Conservation (phyloP, 2,329 filamentous ascomycete genomes). For the Pseudogymnoascus verrucosus region DNA sequence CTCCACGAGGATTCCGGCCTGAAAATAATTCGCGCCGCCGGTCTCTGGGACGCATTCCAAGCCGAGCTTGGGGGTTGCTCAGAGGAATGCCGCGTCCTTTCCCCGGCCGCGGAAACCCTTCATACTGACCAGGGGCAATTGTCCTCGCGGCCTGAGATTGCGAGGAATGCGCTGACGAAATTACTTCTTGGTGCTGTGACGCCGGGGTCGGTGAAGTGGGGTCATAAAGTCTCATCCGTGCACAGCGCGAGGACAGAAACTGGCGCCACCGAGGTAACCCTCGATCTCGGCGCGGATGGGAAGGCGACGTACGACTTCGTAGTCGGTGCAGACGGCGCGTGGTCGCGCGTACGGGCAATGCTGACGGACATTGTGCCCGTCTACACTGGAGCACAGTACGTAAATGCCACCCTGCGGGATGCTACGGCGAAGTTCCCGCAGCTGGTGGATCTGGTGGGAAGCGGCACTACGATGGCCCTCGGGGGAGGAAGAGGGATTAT, state of each 20-base stretch:
- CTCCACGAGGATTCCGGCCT: conserved; percentile 40
- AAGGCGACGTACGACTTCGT: conserved; percentile 29
- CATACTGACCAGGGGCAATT: conserved; percentile 19
- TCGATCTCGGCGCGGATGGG: conserved; percentile 13
- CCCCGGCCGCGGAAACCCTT: conserved; percentile 24
- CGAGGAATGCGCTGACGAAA: conserved; percentile 28
- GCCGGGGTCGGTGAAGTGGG: conserved; percentile 32
- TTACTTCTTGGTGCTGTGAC: conserved; percentile 29
- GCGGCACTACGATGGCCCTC: conserved; percentile 23
- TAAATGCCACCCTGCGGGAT: conserved; percentile 25
- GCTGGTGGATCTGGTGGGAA: conserved; percentile 20
- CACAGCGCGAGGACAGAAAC: conserved; percentile 2
- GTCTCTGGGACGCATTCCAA: conserved; percentile 37
- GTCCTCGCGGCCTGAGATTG: conserved; percentile 31
- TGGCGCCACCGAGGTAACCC: conserved; percentile 8
- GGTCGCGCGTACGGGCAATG: conserved; percentile 31
- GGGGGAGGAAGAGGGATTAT: conserved; percentile 23
- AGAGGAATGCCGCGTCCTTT: conserved; percentile 32
- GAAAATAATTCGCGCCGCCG: conserved; percentile 36
- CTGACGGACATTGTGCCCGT: conserved; percentile 27
- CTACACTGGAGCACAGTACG: conserved; percentile 33
- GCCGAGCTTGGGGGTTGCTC: conserved; percentile 35
- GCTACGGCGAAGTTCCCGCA: conserved; percentile 20
- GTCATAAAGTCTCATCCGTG: conserved; percentile 26
- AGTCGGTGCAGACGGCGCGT: conserved; percentile 35